Evolutionary conservation across 2,329 filamentous ascomycete genomes (phyloP).

Genomic region (Trichoderma sp.): DNA sequence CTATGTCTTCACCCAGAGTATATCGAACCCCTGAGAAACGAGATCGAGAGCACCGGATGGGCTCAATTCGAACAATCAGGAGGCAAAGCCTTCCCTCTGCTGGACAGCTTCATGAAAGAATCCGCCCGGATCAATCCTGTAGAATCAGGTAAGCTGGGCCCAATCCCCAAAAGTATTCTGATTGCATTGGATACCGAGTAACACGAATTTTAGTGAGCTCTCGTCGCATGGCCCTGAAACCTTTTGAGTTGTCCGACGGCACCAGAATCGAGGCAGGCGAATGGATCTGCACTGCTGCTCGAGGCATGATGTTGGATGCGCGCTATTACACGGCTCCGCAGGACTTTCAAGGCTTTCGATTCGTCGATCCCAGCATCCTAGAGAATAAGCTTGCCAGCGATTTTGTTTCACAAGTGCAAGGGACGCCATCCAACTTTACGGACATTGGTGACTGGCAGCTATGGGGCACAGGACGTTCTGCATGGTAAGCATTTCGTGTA

Average conservation of each 20-base stretch:
- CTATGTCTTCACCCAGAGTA: constrained; percentile 6
- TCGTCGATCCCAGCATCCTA: background rate
- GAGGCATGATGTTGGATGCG: constrained; percentile 12
- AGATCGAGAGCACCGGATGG: constrained; percentile 9
- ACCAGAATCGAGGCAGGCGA: constrained; percentile 8
- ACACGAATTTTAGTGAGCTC: constrained; percentile 3
- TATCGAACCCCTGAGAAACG: constrained; percentile 1
- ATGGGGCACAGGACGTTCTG: constrained; percentile 20
- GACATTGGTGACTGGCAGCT: constrained; percentile 13
- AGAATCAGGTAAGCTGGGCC: background rate
- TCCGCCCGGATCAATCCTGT: constrained; percentile 12
- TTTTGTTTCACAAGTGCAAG: background rate
- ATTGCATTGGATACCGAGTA: background rate
- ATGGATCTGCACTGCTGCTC: constrained; percentile 15
- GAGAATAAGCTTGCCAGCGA: background rate
- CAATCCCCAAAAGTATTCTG: too few species aligned
- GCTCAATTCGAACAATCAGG: constrained; percentile 6
- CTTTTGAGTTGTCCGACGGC: constrained; percentile 7
- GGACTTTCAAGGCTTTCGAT: constrained; percentile 13
- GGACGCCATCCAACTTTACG: constrained; percentile 4
- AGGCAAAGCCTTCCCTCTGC: constrained; percentile 1
- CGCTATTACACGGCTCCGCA: background rate
- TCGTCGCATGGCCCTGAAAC: constrained; percentile 19
- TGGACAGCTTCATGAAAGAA: constrained; percentile 22
- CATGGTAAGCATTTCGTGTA: background rate